Conservation (phyloP, 108 stramenopile genomes). For the Aurantiochytrium sp. region DNA sequence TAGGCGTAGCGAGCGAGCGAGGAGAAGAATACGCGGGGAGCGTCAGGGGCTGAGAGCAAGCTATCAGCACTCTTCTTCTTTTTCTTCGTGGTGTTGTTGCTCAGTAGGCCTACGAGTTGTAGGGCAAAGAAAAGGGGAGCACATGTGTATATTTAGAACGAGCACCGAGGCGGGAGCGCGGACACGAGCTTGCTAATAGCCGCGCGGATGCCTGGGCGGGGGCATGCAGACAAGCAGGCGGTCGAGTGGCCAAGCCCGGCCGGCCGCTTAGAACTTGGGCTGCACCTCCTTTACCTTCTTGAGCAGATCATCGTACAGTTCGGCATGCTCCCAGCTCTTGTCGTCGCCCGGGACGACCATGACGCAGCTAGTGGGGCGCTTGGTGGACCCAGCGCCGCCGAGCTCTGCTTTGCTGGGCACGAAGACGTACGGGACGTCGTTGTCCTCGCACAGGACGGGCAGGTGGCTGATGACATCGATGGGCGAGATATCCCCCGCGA, state of each 20-base stretch:
- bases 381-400: constrained; percentile 91
- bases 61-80: no score
- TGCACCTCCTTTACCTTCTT: not conserved
- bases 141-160: no score
- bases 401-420: constrained; percentile 93
- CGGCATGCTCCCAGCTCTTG: constrained; percentile 72
- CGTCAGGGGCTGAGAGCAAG: no score
- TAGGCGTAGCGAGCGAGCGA: not conserved
- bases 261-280: not conserved
- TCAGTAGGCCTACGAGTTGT: no score
- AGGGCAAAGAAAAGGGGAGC: no score
- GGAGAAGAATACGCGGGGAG: no score
- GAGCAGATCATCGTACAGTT: constrained; percentile 67
- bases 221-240: no score
- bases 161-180: no score
- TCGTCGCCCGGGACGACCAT: constrained; percentile 69
- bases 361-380: constrained; percentile 92
- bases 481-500: constrained; percentile 97
- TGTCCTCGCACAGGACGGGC: constrained; percentile 87
- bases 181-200: no score
- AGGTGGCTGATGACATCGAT: constrained; percentile 92
- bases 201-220: no score
- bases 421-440: constrained; percentile 84
- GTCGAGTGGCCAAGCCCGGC: no score
- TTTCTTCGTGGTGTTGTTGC: no score